Conservation (phyloP, 345 rosid species). For the Salix arbutifolia region DNA sequence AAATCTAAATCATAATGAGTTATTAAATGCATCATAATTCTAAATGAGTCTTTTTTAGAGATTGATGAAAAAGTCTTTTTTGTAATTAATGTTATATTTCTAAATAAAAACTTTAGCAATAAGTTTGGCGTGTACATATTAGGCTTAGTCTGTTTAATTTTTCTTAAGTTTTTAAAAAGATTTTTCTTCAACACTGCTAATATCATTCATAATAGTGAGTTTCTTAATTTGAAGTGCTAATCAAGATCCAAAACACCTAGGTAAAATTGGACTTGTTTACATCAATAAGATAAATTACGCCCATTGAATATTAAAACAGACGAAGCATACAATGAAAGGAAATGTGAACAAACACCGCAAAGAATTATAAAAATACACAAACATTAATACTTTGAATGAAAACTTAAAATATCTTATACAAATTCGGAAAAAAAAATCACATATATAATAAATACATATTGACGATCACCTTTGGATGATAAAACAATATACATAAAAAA, state of each 20-base stretch:
- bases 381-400: background rate
- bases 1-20: no score
- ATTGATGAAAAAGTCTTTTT: no score
- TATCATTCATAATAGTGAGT: background rate
- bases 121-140: background rate
- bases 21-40: no score
- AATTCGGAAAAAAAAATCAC: no score
- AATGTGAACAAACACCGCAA: background rate
- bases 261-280: background rate
- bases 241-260: background rate
- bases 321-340: background rate
- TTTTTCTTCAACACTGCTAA: background rate
- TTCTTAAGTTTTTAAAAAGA: background rate
- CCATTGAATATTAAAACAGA: background rate
- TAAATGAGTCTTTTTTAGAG: no score
- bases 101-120: no score
- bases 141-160: background rate
- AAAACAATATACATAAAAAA: no score
- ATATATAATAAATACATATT: no score
- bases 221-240: background rate
- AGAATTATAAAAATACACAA: background rate
- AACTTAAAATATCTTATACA: background rate
- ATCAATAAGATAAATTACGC: background rate
- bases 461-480: no score
- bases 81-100: no score